Evolutionary conservation across 2,329 filamentous ascomycete species (phyloP).

Genomic region (Shiraia bambusicola): DNA sequence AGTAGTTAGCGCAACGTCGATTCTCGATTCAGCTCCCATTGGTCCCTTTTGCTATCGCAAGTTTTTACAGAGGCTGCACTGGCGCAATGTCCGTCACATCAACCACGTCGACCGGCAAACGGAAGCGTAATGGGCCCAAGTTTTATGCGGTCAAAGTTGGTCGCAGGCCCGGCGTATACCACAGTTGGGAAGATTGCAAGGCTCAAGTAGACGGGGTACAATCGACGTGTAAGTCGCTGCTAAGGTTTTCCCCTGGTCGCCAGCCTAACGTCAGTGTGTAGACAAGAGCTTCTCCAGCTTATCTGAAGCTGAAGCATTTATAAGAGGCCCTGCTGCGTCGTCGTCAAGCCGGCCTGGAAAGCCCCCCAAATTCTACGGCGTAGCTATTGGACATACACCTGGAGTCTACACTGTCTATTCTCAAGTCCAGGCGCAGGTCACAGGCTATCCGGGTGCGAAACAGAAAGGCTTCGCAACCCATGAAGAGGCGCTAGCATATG

Average conservation of each 20-base stretch:
- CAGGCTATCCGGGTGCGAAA: slow-evolving; percentile 67
- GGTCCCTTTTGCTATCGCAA: not conserved
- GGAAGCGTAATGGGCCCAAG: slow-evolving; percentile 57
- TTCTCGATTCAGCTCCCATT: too few species aligned
- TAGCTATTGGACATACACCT: slow-evolving; percentile 59
- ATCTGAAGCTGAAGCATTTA: slow-evolving; percentile 77
- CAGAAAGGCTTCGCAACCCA: slow-evolving; percentile 52
- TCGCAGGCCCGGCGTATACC: slow-evolving; percentile 62
- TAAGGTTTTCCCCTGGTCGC: not conserved
- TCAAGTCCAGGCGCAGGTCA: slow-evolving; percentile 71
- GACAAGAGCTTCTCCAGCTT: slow-evolving; percentile 76
- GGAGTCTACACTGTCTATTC: slow-evolving; percentile 69
- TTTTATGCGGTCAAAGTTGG: slow-evolving; percentile 66
- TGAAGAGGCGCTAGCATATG: slow-evolving; percentile 76
- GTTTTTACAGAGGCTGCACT: slow-evolving; percentile 4
- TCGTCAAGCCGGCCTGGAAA: slow-evolving; percentile 43
- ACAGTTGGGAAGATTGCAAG: slow-evolving; percentile 63
- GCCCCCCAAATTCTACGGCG: slow-evolving; percentile 59
- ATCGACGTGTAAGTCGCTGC: slow-evolving; percentile 40
- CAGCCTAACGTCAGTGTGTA: slow-evolving; percentile 39
- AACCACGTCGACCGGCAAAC: slow-evolving; percentile 49
- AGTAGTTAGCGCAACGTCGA: too few species aligned
- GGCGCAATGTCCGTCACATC: slow-evolving; percentile 23
- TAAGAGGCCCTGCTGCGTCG: slow-evolving; percentile 58
- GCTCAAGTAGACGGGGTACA: slow-evolving; percentile 62